Base-by-base conservation (phyloP, 163 green algal genomes). In the Coccomyxa subellipsoidea region DNA sequence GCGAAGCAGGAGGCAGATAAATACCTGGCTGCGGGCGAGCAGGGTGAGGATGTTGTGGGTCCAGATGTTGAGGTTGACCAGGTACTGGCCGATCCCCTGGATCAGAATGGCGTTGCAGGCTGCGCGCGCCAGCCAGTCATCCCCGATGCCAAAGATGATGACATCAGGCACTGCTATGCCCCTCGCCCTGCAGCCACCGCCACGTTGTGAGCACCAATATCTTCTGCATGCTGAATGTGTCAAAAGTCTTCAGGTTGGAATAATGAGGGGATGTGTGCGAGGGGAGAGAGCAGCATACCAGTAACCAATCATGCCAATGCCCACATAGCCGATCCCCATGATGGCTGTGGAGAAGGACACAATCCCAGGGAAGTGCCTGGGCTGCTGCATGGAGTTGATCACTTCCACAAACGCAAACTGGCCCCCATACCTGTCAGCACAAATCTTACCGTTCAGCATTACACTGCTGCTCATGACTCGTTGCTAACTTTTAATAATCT, bases 41-140 rank as follows among this genome's bases (percentile, higher is more conserved):
- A 93, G 86, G 8, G 88, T 83, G 71, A 93, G 76, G 25, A 93
- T 85, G 81, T 92, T 93, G 88, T 93, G 90, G 1, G 81, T 89
- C 88, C 88, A 93, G 18, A 92, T 83, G 75, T 93, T 92, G 29
- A 92, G 54, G 80, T 90, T 93, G 47, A 93, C 84, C 79, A 93
- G 83, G 76, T 93, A 92, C 85, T 93, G 89, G 8, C 80, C 82
- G 5, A 86, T 59, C 0, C 83, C 87, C 84, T 89, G 83, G 40
- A 79, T 71, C 25, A 82, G 54, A 3, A 82, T 69, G 29, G 78
- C 78, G 34, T 69, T 69, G 54, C 31, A 35, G 1, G 89, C 89
- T 0, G 88, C 31, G 15, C 84, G 81, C 3, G 86, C 86, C 8
- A 78, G n/a, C 0, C 71, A 77, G 34, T 80, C 82, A 3, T 85